Base-by-base conservation (phyloP, 1,284 basidiomycete species). In the Austroboletus novae-zelandiae region DNA sequence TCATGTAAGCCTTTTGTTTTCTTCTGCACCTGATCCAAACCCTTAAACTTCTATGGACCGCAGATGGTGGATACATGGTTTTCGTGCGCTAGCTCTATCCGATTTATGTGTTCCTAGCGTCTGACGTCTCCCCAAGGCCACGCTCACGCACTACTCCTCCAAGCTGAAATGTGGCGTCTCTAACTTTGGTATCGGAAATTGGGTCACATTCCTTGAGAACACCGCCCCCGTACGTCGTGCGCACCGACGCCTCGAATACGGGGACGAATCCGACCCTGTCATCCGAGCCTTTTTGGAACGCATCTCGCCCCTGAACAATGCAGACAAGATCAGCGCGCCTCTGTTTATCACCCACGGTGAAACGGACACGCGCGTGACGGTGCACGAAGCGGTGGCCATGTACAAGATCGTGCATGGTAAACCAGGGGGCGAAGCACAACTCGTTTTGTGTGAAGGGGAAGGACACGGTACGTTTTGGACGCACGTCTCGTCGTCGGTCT, bases 281-380 rank as follows among this genome's bases (percentile, higher is more conserved):
- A 60, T 71, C 36, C 60, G 63, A 41, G 61, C 55, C 18, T 70
- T 74, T 40, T 55, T 74, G 20, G 61, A 65, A 41, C 57, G 61
- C 31, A 71, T 71, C 39, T 71, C 72, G 4, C 72, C 72, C 9
- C 46, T 72, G 23, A 73, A 62, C 47, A 64, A 65, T 29, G 67
- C 69, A 1, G 58, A 62, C 18, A 65, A 70, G 46, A 71, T 71
- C 43, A 39, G 40, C 2, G 62, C 64, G 4, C 72, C 70, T 7
- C 46, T 71, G 42, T 59, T 62, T 17, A 72, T 73, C 47, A 69
- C 72, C 9, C 70, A 71, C 23, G 70, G 71, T 6, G 72, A 74
- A 41, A 70, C 57, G 17, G 72, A 74, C 52, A 63, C 57, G 11
- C 61, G 72, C 14, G 70, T 74, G 14, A 61, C 69, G 4, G 60